phyloP scores from a whole-genome alignment of 352 stramenopile genomes.

The Pythium sukuiense region DNA sequence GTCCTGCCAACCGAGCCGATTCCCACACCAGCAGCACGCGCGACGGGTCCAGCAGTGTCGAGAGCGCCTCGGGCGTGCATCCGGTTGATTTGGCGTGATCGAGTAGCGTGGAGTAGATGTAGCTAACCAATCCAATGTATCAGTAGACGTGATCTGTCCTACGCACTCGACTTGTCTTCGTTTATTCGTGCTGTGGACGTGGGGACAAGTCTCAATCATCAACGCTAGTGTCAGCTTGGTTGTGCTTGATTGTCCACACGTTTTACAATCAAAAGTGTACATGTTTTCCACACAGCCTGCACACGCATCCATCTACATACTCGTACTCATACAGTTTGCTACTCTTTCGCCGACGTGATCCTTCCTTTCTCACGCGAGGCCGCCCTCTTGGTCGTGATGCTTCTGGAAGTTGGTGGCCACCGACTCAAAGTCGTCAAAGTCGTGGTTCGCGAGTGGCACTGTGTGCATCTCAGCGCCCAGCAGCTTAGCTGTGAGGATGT shows the following conservation, averaged over 20 bases:
- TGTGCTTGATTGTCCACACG: no score
- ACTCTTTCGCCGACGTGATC: not conserved
- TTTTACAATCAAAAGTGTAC: no score
- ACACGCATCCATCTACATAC: not conserved
- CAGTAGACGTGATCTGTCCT: no score
- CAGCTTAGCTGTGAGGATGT: slow-evolving; percentile 26
- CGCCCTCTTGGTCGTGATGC: slow-evolving; percentile 16
- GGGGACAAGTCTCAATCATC: no score
- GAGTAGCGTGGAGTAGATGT: not conserved
- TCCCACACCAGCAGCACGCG: slow-evolving; percentile 24
- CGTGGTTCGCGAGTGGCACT: not conserved
- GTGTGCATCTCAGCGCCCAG: slow-evolving; percentile 16
- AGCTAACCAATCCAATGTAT: no score
- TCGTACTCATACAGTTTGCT: not conserved
- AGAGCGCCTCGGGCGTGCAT: slow-evolving; percentile 17
- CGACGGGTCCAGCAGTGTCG: slow-evolving; percentile 23
- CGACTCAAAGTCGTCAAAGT: slow-evolving; percentile 30
- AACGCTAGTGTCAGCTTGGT: no score
- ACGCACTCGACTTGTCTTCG: no score
- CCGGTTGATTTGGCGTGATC: slow-evolving; percentile 20
- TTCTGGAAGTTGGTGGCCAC: slow-evolving; percentile 18
- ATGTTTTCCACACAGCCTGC: not conserved
- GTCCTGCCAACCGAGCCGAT: not conserved
- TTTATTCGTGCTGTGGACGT: no score
- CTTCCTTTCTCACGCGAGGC: not conserved